These are phyloP conservation scores for Cornus kousa DNA, from an alignment of 148 eudicot species.

Conservation along the genomic window DNA sequence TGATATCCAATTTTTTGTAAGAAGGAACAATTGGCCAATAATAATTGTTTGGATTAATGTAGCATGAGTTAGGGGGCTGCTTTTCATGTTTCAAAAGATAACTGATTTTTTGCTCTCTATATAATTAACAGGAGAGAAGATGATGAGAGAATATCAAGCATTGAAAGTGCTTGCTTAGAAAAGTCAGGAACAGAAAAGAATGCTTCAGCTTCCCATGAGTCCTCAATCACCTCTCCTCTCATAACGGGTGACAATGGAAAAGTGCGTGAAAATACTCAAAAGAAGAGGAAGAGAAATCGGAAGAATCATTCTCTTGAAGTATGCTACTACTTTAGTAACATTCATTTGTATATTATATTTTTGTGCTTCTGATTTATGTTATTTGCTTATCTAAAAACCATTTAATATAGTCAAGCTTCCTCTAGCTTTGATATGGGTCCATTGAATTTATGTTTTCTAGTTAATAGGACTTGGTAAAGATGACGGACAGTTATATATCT, in stretches of 20 bases:
- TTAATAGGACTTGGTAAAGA: too few relatives aligned
- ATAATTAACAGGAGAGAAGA: conserved; percentile 30
- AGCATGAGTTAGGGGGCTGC: not conserved
- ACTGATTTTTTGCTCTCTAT: not conserved
- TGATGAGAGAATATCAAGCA: conserved; percentile 19
- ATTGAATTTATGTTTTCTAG: not conserved
- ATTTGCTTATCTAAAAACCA: not conserved
- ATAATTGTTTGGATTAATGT: not conserved
- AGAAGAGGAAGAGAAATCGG: conserved; percentile 31
- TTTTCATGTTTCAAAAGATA: not conserved
- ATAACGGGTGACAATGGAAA: conserved; percentile 26
- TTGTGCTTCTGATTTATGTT: not conserved
- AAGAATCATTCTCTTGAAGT: conserved; percentile 38
- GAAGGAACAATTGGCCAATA: not conserved
- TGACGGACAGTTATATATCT: not conserved
- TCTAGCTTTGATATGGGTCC: not conserved
- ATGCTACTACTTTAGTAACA: conserved; percentile 20
- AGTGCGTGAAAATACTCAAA: conserved; percentile 16
- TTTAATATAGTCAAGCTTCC: not conserved
- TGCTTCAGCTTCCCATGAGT: conserved; percentile 34
- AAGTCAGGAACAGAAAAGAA: conserved; percentile 13
- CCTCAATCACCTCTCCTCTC: conserved; percentile 22
- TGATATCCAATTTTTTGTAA: too few relatives aligned
- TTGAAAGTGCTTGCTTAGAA: conserved; percentile 15
- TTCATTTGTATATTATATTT: not conserved